Base-by-base conservation (phyloP, 2,329 filamentous ascomycete genomes). In the Cordyceps fumosorosea region DNA sequence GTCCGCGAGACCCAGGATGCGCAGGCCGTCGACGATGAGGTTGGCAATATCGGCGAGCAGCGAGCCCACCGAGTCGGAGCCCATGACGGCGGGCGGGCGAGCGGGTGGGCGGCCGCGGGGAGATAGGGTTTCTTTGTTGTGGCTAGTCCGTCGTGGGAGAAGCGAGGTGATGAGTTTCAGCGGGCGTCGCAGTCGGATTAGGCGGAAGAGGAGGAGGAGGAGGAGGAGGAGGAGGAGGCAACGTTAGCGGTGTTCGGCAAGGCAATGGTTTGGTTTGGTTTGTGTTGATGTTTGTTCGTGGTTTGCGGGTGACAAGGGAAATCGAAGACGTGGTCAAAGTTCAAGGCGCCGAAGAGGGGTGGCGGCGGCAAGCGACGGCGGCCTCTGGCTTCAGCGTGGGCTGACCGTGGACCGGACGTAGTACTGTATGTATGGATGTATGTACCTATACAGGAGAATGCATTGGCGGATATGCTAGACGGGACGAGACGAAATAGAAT, bases 21-120 rank as follows among this genome's bases (percentile, higher is more conserved):
- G 81, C 67, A 84, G 72, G 63, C 77, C 78, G 66, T 84, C 80
- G 68, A 76, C 77, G 67, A 85, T 71, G 58, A 79, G 76, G 65
- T 77, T 81, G 67, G 83, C 84, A 71, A 85, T 84, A 73, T 76
- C 76, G 69, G 82, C 82, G 71, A 86, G 80, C 69, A 85, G 77
- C 66, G 79, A 78, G 69, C 84, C 84, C 69, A 86, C 81, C 56
- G 82, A 82, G 71, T 83, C 79, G 56, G 32, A 40, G 48, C 48
- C 40, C 40, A 44, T 44, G 14, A n/a, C 55, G 50, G 8, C 44
- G 50, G 42, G 48, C 26, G 42, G n/a, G 37, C n/a, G 54, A 24
- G 24, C 45, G 16, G 40, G 40, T 6, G 20, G 20, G 32, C 42
- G 18, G 55, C 42, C n/a, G 53, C 37, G 7, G 37, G 14, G 1